Base-by-base conservation (phyloP, 768 basidiomycete species). In the Pisolithus sp. region DNA sequence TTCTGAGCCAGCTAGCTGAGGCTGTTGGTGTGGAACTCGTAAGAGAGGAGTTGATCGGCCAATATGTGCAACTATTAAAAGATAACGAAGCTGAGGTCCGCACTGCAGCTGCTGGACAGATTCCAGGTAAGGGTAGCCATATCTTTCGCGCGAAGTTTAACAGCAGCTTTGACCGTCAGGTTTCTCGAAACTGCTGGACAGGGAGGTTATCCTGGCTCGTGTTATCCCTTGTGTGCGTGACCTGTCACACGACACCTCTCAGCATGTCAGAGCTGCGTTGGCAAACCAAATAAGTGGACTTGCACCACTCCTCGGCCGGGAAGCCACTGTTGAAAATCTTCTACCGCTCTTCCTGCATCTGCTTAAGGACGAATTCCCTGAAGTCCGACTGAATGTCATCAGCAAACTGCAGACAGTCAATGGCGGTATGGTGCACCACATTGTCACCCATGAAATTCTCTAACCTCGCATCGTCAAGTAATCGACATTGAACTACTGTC, bases 1-100 rank as follows among this genome's bases (percentile, higher is more conserved):
- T 18, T 44, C 26, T 2, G 24, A 37, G 50, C 31, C 54, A 94
- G 91, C 82, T 99, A 50, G 93, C 95, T 1, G 86, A 92, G 63
- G 85, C 90, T 7, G 88, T 96, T 15, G 95, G 96, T 4, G 72
- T 78, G 53, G 92, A 93, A 46, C 79, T 98, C 50, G 90, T 96
- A 42, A 79, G 92, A 57, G 95, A 97, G 59, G 96, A 99, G 65
- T 73, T 98, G 54, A 93, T 94, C 57, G 82, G 82, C 26, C 93
- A 95, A 56, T 98, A 87, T 68, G 92, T 97, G 6, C 85, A 89
- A 53, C 76, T 99, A 51, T 74, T 99, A 63, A 98, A 97, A 70
- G 96, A 99, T 64, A 95, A 95, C 62, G 96, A 99, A 71, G 96
- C 96, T 18, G 96, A 99, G 71, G 96, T 97, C 39, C 83, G 94